Evolutionary conservation across 2,329 filamentous ascomycete species (phyloP).

Genomic region (Tolypocladium tundrense): DNA sequence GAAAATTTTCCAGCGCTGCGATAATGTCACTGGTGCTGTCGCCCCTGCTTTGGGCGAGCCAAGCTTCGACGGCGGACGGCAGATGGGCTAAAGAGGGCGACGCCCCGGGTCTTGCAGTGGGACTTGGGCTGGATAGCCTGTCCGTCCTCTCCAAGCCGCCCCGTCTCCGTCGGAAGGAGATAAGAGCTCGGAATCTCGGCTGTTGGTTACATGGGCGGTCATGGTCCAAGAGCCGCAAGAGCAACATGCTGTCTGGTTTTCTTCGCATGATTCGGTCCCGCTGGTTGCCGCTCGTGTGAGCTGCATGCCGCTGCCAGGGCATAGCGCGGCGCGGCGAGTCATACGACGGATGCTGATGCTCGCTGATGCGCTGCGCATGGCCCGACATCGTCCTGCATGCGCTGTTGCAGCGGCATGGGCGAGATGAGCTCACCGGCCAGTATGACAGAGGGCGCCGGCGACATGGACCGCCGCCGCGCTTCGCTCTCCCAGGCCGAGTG

Average conservation of each 20-base stretch:
- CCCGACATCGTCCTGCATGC: too few species aligned
- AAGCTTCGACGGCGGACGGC: background rate
- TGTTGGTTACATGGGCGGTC: too few species aligned
- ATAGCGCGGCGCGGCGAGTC: background rate
- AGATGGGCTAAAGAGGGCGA: background rate
- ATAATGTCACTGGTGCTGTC: background rate
- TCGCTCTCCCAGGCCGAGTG: background rate
- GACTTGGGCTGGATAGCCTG: background rate
- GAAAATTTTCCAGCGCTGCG: background rate
- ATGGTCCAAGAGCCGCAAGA: background rate
- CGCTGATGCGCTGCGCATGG: background rate
- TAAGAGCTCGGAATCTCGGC: background rate
- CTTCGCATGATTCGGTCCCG: background rate
- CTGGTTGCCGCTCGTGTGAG: background rate
- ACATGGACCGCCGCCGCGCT: background rate
- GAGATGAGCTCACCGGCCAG: background rate
- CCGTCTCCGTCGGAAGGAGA: background rate
- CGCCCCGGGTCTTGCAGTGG: background rate
- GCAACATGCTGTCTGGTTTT: background rate
- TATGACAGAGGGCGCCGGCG: background rate
- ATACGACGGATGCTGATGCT: background rate
- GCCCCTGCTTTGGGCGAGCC: background rate
- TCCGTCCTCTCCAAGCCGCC: background rate
- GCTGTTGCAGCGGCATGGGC: background rate
- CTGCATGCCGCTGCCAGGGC: background rate